Conservation (phyloP, 1,284 basidiomycete species). For the Exsudoporus floridanus region DNA sequence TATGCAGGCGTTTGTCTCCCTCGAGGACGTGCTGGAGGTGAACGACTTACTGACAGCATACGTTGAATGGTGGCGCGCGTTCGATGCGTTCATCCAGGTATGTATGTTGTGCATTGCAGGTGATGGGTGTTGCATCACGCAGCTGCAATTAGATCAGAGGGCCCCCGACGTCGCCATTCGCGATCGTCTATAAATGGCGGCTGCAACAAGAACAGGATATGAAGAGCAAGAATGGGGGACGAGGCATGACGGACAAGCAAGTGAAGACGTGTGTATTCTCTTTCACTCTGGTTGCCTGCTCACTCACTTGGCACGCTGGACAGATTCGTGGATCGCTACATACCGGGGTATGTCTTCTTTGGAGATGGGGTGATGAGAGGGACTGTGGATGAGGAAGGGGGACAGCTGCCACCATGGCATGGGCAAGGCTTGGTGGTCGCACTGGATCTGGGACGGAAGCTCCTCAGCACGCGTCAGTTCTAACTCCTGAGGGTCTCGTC, state of each 20-base stretch:
- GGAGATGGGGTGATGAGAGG: slow-evolving; percentile 37
- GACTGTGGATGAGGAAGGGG: slow-evolving; percentile 27
- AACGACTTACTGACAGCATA: slow-evolving; percentile 64
- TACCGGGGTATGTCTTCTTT: slow-evolving; percentile 79
- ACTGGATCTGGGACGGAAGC: slow-evolving; percentile 25
- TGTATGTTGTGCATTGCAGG: slow-evolving; percentile 14
- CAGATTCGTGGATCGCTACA: slow-evolving; percentile 79
- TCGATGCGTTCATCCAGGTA: slow-evolving; percentile 74
- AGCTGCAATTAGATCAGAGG: slow-evolving; percentile 46
- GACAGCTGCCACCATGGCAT: slow-evolving; percentile 23
- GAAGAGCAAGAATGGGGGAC: slow-evolving; percentile 79
- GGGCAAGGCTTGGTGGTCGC: slow-evolving; percentile 29
- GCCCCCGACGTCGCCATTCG: slow-evolving; percentile 47
- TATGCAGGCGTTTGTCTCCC: slow-evolving; percentile 32
- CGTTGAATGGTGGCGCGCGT: slow-evolving; percentile 60
- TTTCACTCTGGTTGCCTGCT: not conserved
- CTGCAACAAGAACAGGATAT: slow-evolving; percentile 85
- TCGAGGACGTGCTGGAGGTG: slow-evolving; percentile 56
- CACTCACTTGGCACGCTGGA: slow-evolving; percentile 2
- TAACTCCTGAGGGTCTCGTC: not conserved
- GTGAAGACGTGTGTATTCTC: slow-evolving; percentile 60
- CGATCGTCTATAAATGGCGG: slow-evolving; percentile 75
- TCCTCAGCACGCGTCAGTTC: slow-evolving; percentile 23
- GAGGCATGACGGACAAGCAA: slow-evolving; percentile 81
- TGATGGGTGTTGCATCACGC: not conserved